phyloP scores from a whole-genome alignment of 1,139 yeast genomes.

The Nematodospora anomalae region DNA sequence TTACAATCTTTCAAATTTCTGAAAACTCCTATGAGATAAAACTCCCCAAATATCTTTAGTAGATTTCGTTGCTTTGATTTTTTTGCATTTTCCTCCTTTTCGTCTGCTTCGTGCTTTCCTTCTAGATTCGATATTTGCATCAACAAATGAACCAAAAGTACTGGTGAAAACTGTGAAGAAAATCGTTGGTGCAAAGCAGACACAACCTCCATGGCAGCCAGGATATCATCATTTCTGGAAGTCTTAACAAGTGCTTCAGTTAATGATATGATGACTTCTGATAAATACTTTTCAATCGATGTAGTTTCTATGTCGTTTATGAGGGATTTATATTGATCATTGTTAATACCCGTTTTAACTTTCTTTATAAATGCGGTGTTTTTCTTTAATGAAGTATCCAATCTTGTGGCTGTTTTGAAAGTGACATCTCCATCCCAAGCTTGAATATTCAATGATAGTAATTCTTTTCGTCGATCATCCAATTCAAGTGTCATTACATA shows the following conservation, averaged over 20 bases:
- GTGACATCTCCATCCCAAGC: conserved; percentile 56
- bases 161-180: conserved; percentile 50
- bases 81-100: conserved; percentile 46
- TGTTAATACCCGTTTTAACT: conserved; percentile 54
- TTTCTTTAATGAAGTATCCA: conserved; percentile 80
- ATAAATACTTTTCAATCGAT: conserved; percentile 72
- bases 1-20: conserved; percentile 38
- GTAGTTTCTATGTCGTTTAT: conserved; percentile 62
- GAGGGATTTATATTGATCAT: conserved; percentile 38
- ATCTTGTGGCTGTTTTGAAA: conserved; percentile 29
- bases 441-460: conserved; percentile 41
- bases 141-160: conserved; percentile 49
- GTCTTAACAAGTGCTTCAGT: conserved; percentile 63
- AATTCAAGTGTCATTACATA: conserved; percentile 14
- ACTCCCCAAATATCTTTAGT: conserved; percentile 59
- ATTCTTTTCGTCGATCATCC: conserved; percentile 21
- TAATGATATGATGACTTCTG: conserved; percentile 66
- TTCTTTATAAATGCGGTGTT: conserved; percentile 81
- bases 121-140: conserved; percentile 44
- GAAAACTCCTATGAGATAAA: conserved; percentile 62
- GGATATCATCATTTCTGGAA: conserved; percentile 57
- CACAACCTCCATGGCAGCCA: conserved; percentile 65
- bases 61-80: conserved; percentile 49
- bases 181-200: conserved; percentile 82
- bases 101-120: conserved; percentile 24